Conservation (phyloP, 441 rosid species). For the Sinapis alba region DNA sequence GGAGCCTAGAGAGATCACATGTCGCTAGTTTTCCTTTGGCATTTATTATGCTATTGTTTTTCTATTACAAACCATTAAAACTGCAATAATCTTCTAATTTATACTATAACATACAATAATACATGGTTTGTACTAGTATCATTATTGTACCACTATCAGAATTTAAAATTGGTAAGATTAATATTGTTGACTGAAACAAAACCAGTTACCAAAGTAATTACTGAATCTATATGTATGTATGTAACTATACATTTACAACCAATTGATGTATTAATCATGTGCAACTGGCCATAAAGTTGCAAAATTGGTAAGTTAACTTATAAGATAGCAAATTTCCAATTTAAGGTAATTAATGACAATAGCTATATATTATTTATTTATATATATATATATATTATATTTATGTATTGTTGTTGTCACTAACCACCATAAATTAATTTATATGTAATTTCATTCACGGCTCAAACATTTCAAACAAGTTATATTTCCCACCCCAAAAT, state of each 20-base stretch:
- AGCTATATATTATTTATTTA: background rate
- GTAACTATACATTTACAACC: background rate
- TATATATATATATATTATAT: background rate
- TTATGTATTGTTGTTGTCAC: background rate
- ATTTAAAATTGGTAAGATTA: background rate
- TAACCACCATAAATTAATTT: background rate
- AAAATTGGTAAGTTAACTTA: too few relatives aligned
- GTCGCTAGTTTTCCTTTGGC: too few relatives aligned
- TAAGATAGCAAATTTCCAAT: too few relatives aligned
- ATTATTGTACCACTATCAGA: background rate
- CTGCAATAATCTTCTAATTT: too few relatives aligned
- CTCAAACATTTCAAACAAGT: conserved; percentile 2
- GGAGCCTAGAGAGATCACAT: too few relatives aligned
- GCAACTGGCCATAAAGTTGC: background rate
- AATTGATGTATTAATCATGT: background rate
- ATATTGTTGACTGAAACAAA: background rate
- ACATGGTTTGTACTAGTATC: background rate
- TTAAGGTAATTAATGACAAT: too few relatives aligned
- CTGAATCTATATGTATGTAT: background rate
- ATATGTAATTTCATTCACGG: background rate
- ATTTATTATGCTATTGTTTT: too few relatives aligned
- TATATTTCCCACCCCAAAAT: conserved; percentile 15
- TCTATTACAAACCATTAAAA: too few relatives aligned
- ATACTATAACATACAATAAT: too few relatives aligned
- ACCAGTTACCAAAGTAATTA: too few relatives aligned